Percentiles rank a stretch among this genome's conserved stretches.
These are phyloP conservation scores for Moricandia arvensis DNA, from an alignment of 345 rosid species.

Conservation along the genomic window DNA sequence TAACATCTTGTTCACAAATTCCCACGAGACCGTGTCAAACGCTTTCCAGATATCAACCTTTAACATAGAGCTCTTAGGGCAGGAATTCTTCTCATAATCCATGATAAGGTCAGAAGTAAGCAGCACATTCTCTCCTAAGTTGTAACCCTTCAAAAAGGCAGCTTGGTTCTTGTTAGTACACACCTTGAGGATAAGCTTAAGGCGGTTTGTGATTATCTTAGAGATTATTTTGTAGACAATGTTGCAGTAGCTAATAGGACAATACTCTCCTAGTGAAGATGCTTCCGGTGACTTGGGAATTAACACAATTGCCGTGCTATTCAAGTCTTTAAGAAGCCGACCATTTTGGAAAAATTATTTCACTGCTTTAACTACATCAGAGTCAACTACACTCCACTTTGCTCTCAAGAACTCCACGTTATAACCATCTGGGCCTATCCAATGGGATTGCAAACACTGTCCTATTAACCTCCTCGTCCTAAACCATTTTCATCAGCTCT, in stretches of 20 bases:
- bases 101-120: neutral
- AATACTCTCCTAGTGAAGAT: neutral
- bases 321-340: neutral
- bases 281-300: neutral
- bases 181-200: neutral
- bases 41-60: too few relatives aligned
- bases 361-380: neutral
- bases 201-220: neutral
- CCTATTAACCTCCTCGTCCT: neutral
- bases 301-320: neutral
- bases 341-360: neutral
- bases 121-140: neutral
- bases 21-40: too few relatives aligned
- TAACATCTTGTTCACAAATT: too few relatives aligned
- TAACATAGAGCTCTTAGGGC: too few relatives aligned
- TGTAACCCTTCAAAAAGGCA: neutral
- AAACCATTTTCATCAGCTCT: neutral
- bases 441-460: neutral
- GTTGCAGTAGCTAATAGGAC: neutral
- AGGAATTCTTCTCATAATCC: too few relatives aligned
- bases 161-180: neutral
- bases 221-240: neutral
- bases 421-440: neutral
- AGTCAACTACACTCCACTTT: neutral
- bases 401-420: neutral